Conservation (phyloP, 495 filamentous ascomycete species). For the Friedmanniomyces endolithicus region DNA sequence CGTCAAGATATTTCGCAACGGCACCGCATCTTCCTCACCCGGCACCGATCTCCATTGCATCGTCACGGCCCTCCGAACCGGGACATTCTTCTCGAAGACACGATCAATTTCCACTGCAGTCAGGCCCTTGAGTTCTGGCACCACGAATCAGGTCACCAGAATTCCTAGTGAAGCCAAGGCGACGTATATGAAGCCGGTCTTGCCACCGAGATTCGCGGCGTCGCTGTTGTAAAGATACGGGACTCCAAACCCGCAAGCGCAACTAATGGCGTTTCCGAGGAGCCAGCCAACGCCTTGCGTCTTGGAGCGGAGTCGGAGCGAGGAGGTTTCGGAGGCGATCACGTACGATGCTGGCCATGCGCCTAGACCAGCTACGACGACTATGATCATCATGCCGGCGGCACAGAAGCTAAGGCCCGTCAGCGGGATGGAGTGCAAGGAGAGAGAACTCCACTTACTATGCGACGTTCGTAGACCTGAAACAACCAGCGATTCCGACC, state of each 20-base stretch:
- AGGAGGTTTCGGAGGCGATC: constrained; percentile 61
- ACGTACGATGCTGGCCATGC: constrained; percentile 64
- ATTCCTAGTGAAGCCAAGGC: background rate
- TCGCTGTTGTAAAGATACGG: constrained; percentile 49
- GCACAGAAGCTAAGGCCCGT: constrained; percentile 25
- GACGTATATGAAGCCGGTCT: constrained; percentile 64
- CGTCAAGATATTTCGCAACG: constrained; percentile 31
- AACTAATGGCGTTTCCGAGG: constrained; percentile 57
- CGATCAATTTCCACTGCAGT: constrained; percentile 39
- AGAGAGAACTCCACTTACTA: background rate
- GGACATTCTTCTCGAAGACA: constrained; percentile 39
- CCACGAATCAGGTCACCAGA: constrained; percentile 5
- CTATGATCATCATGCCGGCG: constrained; percentile 56
- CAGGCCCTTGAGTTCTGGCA: constrained; percentile 32
- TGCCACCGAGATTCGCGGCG: constrained; percentile 64
- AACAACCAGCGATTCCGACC: constrained; percentile 51
- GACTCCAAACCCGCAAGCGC: constrained; percentile 45
- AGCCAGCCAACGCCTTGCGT: constrained; percentile 59
- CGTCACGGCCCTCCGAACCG: constrained; percentile 36
- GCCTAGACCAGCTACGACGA: constrained; percentile 52
- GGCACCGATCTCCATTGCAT: constrained; percentile 10
- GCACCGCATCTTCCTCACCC: background rate
- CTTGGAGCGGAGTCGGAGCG: constrained; percentile 63
- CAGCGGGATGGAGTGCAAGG: background rate
- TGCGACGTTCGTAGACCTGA: constrained; percentile 26